A percentile compares a stretch with the other conserved stretches of the same genome.
Conservation (phyloP, 257 asterid species). For the Ballota nigra region DNA sequence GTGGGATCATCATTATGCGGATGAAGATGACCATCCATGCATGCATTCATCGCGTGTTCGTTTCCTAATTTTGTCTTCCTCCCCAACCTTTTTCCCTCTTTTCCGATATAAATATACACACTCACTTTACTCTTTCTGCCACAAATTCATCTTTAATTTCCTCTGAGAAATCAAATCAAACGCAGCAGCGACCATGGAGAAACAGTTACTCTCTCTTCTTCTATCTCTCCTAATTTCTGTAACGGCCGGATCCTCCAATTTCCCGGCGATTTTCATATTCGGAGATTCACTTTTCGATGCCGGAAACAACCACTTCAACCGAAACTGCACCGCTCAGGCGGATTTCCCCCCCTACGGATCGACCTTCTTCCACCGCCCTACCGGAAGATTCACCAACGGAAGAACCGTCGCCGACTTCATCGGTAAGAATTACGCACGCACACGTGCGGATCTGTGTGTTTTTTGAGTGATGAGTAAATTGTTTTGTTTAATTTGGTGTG, state of each 20-base stretch:
- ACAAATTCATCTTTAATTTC: neutral
- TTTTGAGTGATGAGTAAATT: neutral
- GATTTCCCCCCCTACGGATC: conserved; percentile 86
- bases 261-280: conserved; percentile 52
- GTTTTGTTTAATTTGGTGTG: neutral
- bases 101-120: conserved; percentile 7
- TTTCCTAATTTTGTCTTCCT: conserved; percentile 32
- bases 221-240: conserved; percentile 1
- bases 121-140: neutral
- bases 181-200: conserved; percentile 35
- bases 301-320: conserved; percentile 67
- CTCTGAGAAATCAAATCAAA: neutral
- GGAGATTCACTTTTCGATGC: conserved; percentile 82
- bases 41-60: conserved; percentile 44
- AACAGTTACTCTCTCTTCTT: neutral
- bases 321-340: conserved; percentile 60
- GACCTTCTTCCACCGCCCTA: conserved; percentile 62
- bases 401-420: conserved; percentile 72
- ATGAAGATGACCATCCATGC: conserved; percentile 40
- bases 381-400: conserved; percentile 83
- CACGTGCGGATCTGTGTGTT: neutral
- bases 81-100: conserved; percentile 21
- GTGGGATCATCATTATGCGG: conserved; percentile 5
- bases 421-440: conserved; percentile 35
- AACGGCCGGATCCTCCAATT: conserved; percentile 20